Evolutionary conservation across 306 rosid genomes (phyloP).

Genomic region (Crataegus laevigata): DNA sequence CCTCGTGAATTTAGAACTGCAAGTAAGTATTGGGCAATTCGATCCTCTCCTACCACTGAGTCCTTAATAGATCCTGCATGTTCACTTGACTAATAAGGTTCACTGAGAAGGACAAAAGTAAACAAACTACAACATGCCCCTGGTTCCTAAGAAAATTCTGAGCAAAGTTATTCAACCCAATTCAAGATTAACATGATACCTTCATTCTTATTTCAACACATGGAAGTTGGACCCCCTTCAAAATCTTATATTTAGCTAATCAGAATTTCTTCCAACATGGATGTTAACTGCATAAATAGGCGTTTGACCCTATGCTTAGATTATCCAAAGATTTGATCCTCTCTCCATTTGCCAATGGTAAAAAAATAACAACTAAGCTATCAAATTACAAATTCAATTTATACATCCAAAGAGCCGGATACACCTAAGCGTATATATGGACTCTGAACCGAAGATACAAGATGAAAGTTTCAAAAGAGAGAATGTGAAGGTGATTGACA

Average conservation of each 20-base stretch:
- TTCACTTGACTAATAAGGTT: neutral
- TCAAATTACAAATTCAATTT: neutral
- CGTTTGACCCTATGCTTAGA: neutral
- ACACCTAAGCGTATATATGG: neutral
- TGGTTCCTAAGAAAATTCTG: neutral
- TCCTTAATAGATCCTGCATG: conserved; percentile 86
- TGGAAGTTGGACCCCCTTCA: neutral
- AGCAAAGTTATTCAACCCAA: neutral
- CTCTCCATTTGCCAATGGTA: neutral
- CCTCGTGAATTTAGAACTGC: conserved; percentile 71
- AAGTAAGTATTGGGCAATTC: conserved; percentile 76
- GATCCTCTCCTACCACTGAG: conserved; percentile 85
- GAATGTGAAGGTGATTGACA: neutral
- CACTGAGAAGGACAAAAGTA: neutral
- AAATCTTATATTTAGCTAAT: neutral
- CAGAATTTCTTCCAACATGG: neutral
- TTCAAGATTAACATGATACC: neutral
- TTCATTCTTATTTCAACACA: neutral
- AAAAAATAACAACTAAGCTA: neutral
- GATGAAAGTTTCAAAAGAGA: neutral
- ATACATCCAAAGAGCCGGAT: neutral
- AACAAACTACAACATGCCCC: neutral
- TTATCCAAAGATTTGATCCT: neutral
- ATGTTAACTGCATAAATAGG: neutral
- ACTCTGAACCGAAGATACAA: too few species aligned